Evolutionary conservation across 257 asterid species (phyloP).

Genomic region (Scutellaria galericulata): DNA sequence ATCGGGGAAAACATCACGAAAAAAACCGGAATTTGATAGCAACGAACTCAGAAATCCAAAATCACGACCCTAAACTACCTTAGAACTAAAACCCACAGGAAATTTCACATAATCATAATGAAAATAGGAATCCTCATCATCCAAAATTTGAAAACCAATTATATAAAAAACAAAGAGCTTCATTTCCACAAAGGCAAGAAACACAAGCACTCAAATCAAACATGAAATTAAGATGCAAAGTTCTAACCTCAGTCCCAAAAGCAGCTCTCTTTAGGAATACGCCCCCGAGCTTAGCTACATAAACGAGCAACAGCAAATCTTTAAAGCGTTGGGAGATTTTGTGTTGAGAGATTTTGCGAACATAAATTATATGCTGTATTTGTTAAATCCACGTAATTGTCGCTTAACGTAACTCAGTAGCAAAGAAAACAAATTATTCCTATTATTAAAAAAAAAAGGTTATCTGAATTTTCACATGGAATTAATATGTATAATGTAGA

Average conservation of each 20-base stretch:
- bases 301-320: conserved; percentile 32
- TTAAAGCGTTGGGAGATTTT: background rate
- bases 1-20: conserved; percentile 12
- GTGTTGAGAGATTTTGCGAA: too few species aligned
- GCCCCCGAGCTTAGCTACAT: conserved; percentile 36
- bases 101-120: conserved; percentile 22
- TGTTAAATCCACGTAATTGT: too few species aligned
- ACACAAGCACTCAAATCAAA: conserved; percentile 29
- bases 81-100: conserved; percentile 27
- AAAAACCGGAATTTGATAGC: conserved; percentile 6
- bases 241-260: conserved; percentile 41
- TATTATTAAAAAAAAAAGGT: too few species aligned
- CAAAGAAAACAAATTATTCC: too few species aligned
- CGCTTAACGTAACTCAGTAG: too few species aligned
- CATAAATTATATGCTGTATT: too few species aligned
- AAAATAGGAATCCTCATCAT: conserved; percentile 1
- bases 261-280: conserved; percentile 35
- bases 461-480: too few species aligned
- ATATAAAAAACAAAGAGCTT: background rate
- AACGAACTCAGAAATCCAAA: conserved; percentile 30
- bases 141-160: conserved; percentile 14
- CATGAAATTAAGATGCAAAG: conserved; percentile 24
- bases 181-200: conserved; percentile 30
- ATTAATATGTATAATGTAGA: too few species aligned
- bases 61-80: conserved; percentile 10